Evolutionary conservation across 2,329 filamentous ascomycete species (phyloP), one percentile per base, ranked within the genome.

Genomic region (Sporothrix pseudoabietina): DNA sequence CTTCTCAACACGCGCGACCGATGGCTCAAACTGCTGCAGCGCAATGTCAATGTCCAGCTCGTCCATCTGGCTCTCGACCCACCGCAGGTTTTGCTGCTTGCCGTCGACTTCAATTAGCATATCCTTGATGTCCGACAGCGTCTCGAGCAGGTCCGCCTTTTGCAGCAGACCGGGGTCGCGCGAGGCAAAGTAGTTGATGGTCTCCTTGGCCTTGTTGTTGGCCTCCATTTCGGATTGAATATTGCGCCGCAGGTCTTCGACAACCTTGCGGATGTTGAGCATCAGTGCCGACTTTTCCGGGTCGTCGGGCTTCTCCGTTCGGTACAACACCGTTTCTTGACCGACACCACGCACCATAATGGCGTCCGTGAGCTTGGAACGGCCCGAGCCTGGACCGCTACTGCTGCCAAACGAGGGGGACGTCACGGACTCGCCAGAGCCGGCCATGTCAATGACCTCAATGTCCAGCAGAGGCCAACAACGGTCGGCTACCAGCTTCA

Each of bases 1-100:
- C 78, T 93, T 94, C 81, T 98, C 96, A 0, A 98, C 92, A 41
- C 91, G 89, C 5, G 87, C 86, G 0, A 98, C 96, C 0, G 96
- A 92, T 26, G 91, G 88, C 78, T 98, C 94, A 76, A 97, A 96
- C 57, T 89, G 88, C 80, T 98, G 95, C 69, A 98, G 86, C 0
- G 96, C 95, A 78, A 99, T 94, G 78, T 97, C 92, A 78, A 98
- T 98, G 79, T 99, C 96, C 6, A 99, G 88, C 79, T 97, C 94
- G 79, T 99, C 96, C 81, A 99, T 92, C 82, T 98, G 94, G 71
- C 90, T 90, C 80, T 99, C 96, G 0, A 99, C 94, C 94, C 94
- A 98, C 71, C 95, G 92, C 65, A 99, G 87, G 80, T 96, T 98
- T 80, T 98, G 94, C 81, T 98, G 94, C 78, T 97, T 97, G 68